A percentile compares a stretch with the other conserved stretches of the same genome.
These are phyloP conservation scores for Phellopilus nigrolimitatus DNA, from an alignment of 1,284 basidiomycete genomes.

Conservation along the genomic window DNA sequence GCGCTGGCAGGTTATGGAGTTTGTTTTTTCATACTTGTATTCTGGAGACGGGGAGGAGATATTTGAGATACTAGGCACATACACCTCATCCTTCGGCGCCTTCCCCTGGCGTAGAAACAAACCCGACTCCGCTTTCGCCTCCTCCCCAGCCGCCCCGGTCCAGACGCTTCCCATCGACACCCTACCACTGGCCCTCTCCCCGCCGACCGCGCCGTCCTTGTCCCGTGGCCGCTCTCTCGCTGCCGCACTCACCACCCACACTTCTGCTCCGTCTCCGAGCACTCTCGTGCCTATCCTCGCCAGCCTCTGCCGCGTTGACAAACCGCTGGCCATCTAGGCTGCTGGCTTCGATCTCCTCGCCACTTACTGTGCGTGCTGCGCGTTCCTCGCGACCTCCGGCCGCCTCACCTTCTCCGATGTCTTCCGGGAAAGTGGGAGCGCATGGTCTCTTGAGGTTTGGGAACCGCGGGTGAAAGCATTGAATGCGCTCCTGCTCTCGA, in stretches of 20 bases:
- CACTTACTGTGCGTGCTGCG: slow-evolving; percentile 55
- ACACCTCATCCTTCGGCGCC: slow-evolving; percentile 15
- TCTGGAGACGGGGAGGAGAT: slow-evolving; percentile 70
- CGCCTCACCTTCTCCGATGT: slow-evolving; percentile 57
- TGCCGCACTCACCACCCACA: slow-evolving; percentile 36
- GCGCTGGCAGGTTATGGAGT: slow-evolving; percentile 70
- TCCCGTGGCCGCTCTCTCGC: slow-evolving; percentile 40
- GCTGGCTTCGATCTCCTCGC: slow-evolving; percentile 67
- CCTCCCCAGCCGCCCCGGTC: slow-evolving; percentile 19
- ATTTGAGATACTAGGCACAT: slow-evolving; percentile 63
- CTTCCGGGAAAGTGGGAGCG: slow-evolving; percentile 38
- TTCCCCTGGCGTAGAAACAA: slow-evolving; percentile 19
- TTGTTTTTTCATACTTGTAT: slow-evolving; percentile 78
- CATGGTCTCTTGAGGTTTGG: slow-evolving; percentile 62
- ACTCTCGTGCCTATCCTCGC: slow-evolving; percentile 52
- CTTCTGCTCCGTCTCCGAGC: slow-evolving; percentile 44
- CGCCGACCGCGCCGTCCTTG: slow-evolving; percentile 55
- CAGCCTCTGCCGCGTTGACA: slow-evolving; percentile 48
- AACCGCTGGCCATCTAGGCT: slow-evolving; percentile 52
- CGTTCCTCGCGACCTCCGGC: slow-evolving; percentile 46
- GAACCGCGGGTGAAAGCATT: slow-evolving; percentile 65
- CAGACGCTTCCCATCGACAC: slow-evolving; percentile 37
- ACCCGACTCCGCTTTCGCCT: slow-evolving; percentile 9
- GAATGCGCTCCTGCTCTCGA: slow-evolving; percentile 51
- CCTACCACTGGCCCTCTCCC: slow-evolving; percentile 46